Evolutionary conservation across 164 flowering plant species (phyloP).

Genomic region (Tetrastigma voinierianum): DNA sequence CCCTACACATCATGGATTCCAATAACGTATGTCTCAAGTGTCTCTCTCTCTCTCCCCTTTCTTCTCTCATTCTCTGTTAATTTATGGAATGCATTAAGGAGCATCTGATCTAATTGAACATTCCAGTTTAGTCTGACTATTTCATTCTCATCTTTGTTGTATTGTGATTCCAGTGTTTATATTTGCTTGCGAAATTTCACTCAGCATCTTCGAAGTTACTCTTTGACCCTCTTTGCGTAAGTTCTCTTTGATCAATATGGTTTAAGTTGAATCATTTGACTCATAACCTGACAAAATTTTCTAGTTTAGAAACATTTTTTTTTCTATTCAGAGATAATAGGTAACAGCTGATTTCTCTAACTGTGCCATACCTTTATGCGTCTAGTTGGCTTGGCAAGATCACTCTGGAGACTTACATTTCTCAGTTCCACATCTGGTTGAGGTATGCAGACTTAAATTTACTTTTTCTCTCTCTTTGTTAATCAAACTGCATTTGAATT

Average conservation of each 20-base stretch:
- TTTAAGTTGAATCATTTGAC: too few relatives aligned
- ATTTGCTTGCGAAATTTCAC: slow-evolving; percentile 91
- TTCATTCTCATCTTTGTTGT: slow-evolving; percentile 10
- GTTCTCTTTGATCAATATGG: slow-evolving; percentile 18
- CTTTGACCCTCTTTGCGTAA: slow-evolving; percentile 93
- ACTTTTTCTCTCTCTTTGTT: neutral
- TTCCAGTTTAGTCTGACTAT: slow-evolving; percentile 2
- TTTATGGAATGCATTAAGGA: neutral
- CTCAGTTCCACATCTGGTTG: slow-evolving; percentile 98
- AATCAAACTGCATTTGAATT: neutral
- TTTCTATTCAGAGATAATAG: neutral
- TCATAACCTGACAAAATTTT: too few relatives aligned
- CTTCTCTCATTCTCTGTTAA: neutral
- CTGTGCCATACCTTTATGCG: slow-evolving; percentile 8
- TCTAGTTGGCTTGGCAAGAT: slow-evolving; percentile 98
- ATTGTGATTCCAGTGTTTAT: slow-evolving; percentile 66
- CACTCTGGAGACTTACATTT: slow-evolving; percentile 95
- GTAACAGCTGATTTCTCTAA: neutral
- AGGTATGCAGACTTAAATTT: slow-evolving; percentile 48
- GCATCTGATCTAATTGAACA: neutral
- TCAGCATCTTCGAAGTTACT: slow-evolving; percentile 79
- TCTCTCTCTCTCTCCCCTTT: neutral
- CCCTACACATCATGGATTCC: slow-evolving; percentile 99
- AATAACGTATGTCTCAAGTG: slow-evolving; percentile 70
- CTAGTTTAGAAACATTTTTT: neutral